Evolutionary conservation across 257 asterid species (phyloP).

Genomic region (Solanum arcanum): DNA sequence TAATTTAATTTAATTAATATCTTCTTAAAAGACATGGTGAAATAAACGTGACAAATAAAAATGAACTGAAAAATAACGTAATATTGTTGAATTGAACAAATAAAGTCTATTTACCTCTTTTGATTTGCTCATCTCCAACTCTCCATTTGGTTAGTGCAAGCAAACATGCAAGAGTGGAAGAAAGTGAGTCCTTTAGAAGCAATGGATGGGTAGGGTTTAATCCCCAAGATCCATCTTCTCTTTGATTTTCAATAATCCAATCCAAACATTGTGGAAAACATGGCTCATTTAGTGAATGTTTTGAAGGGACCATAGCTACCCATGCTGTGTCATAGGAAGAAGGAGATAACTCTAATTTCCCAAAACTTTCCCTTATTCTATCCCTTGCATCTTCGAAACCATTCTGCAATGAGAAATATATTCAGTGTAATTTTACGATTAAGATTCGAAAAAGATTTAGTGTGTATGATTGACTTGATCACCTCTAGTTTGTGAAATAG

Average conservation of each 20-base stretch:
- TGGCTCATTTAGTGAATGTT: not conserved
- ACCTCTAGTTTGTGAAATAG: too few relatives aligned
- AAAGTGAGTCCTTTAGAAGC: too few relatives aligned
- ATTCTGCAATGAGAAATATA: not conserved
- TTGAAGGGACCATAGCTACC: conserved; percentile 2
- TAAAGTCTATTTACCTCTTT: not conserved
- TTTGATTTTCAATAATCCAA: conserved; percentile 3
- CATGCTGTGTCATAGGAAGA: not conserved
- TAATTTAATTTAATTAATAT: too few relatives aligned
- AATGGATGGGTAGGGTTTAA: too few relatives aligned
- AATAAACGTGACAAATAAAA: too few relatives aligned
- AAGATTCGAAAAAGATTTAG: too few relatives aligned
- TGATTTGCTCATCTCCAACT: not conserved
- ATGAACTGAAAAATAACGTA: too few relatives aligned
- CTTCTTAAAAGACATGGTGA: too few relatives aligned
- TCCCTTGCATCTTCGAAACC: not conserved
- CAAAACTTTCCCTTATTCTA: not conserved
- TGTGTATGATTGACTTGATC: too few relatives aligned
- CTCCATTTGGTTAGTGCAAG: not conserved
- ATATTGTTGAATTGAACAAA: too few relatives aligned
- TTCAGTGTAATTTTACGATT: too few relatives aligned
- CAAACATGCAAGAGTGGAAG: not conserved
- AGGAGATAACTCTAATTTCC: not conserved
- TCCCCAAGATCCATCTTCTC: too few relatives aligned
- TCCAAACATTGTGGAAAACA: not conserved